Evolutionary conservation across 148 eudicot species (phyloP).

Genomic region (Heliamphora exappendiculata): DNA sequence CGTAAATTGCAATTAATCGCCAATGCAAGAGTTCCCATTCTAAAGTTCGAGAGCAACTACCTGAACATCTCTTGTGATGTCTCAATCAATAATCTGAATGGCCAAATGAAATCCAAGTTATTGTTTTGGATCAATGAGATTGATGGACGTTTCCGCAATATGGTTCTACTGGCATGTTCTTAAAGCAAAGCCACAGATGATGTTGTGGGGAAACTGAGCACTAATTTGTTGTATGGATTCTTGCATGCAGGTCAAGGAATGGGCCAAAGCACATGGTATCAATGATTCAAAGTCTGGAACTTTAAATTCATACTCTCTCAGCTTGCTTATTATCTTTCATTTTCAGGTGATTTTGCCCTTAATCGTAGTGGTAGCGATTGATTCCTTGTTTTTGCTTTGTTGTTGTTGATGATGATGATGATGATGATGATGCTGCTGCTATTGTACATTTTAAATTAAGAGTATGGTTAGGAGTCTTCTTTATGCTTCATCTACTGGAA

Average conservation of each 20-base stretch:
- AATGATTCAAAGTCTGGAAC: constrained; percentile 74
- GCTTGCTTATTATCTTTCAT: constrained; percentile 83
- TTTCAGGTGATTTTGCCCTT: constrained; percentile 58
- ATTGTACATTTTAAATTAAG: background rate
- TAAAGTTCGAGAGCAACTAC: constrained; percentile 51
- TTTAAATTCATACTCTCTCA: constrained; percentile 74
- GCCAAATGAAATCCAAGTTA: constrained; percentile 89
- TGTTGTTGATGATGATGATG: too few relatives aligned
- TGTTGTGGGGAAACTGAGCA: background rate
- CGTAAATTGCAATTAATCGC: constrained; percentile 48
- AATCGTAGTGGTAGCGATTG: background rate
- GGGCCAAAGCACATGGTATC: constrained; percentile 86
- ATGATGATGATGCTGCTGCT: background rate
- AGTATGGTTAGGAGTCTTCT: background rate
- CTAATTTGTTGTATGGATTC: constrained; percentile 10
- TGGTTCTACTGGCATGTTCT: constrained; percentile 77
- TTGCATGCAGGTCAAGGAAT: constrained; percentile 81
- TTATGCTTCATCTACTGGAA: constrained; percentile 1
- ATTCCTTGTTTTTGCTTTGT: background rate
- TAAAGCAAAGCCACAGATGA: constrained; percentile 6
- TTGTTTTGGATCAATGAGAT: constrained; percentile 72
- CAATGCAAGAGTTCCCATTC: constrained; percentile 82
- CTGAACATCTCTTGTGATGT: constrained; percentile 81
- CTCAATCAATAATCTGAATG: constrained; percentile 69
- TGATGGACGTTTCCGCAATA: constrained; percentile 78